These are phyloP conservation scores for Chalciporus chontae DNA, from an alignment of 768 basidiomycete species.

Conservation along the genomic window DNA sequence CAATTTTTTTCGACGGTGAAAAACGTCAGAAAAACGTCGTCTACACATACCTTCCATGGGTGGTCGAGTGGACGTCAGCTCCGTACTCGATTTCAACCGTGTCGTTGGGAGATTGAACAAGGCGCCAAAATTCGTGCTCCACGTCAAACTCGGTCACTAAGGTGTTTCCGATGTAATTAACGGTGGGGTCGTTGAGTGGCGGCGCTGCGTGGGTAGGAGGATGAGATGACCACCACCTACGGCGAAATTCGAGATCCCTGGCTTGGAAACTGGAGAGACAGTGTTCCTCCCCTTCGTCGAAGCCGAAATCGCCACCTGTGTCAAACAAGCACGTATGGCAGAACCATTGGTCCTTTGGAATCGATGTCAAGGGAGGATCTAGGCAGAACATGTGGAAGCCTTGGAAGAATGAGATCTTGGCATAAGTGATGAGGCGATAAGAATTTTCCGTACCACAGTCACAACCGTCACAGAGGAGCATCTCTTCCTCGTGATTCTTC, in stretches of 20 bases:
- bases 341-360: slow-evolving; percentile 95
- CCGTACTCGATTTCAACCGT: slow-evolving; percentile 99
- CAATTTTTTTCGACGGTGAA: slow-evolving; percentile 26
- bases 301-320: slow-evolving; percentile 95
- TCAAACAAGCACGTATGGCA: slow-evolving; percentile 89
- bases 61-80: slow-evolving; percentile 97
- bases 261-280: slow-evolving; percentile 88
- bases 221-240: slow-evolving; percentile 84
- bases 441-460: slow-evolving; percentile 57
- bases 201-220: slow-evolving; percentile 41
- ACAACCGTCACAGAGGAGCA: slow-evolving; percentile 89
- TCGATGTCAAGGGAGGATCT: slow-evolving; percentile 78
- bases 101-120: slow-evolving; percentile 85
- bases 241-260: slow-evolving; percentile 84
- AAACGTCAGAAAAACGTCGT: slow-evolving; percentile 14
- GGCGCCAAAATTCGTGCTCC: slow-evolving; percentile 94
- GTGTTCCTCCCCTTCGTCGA: slow-evolving; percentile 98
- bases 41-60: slow-evolving; percentile 84
- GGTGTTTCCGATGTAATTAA: slow-evolving; percentile 54
- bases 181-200: slow-evolving; percentile 45
- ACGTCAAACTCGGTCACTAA: slow-evolving; percentile 86
- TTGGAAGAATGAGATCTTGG: slow-evolving; percentile 31
- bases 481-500: slow-evolving; percentile 84
- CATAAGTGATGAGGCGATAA: slow-evolving; percentile 5
- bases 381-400: slow-evolving; percentile 98